Evolutionary conservation across 306 rosid species (phyloP), one percentile per base, ranked within the genome.

Genomic region (Oemleria cerasiformis): DNA sequence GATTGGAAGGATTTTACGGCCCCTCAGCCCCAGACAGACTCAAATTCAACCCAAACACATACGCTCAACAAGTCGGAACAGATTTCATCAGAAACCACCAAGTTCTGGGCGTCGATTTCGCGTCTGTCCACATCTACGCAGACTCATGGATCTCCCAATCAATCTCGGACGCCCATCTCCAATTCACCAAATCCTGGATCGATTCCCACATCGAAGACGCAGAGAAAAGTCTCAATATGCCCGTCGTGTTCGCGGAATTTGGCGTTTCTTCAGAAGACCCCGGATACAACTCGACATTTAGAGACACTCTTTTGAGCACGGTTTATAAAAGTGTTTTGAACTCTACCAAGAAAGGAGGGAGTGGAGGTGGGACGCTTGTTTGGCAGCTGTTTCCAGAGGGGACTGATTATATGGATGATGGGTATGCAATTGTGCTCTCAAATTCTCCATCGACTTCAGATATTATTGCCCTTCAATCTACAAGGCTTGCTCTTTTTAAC

Each of bases 201-300:
- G 88, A 94, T 80, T 90, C 92, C 21, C 99, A 94, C 86, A 87
- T 94, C 63, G 91, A 94, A 51, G 99, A 94, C 72, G 96, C 97
- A 20, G 99, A 94, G 56, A 85, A 79, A 74, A 69, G 84, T 77
- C 97, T 91, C 1, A 88, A 86, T 44, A 94, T 94, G 99, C 99
- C 96, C 0, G 91, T 94, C 53, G 39, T 91, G 73, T 91, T 91
- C 68, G 80, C 84, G 7, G 99, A 94, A 80, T 94, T 91, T 23
- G 99, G 99, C 56, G 90, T 91, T 16, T 94, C 99, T 43, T 15
- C 96, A 49, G 86, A 84, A 69, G 96, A 85, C 77, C 81, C 92
- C 9, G 96, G 97, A 58, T 94, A 86, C 80, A 94, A 91, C 73
- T 78, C 90, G 20, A 39, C 92, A 8, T 91, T 81, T 73, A 82